Conservation (phyloP, 176 grass and related monocot species). For the Puccinellia tenuiflora region DNA sequence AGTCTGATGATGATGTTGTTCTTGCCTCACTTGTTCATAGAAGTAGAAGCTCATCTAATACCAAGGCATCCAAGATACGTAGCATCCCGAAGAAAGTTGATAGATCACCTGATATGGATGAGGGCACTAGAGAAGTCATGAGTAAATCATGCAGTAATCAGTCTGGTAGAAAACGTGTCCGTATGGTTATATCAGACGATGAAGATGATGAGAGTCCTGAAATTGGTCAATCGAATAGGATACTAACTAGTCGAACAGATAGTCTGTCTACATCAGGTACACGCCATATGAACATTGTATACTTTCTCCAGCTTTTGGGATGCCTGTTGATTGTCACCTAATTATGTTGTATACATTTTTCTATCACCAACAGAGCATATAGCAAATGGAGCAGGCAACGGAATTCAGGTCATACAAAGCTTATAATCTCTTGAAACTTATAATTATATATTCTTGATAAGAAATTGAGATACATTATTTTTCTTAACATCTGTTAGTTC, state of each 20-base stretch:
- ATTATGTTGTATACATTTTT: conserved; percentile 19
- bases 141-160: conserved; percentile 39
- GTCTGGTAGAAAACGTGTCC: conserved; percentile 61
- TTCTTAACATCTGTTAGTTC: conserved; percentile 21
- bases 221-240: conserved; percentile 38
- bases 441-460: conserved; percentile 16
- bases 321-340: conserved; percentile 13
- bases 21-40: conserved; percentile 58
- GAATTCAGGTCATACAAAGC: conserved; percentile 44
- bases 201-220: conserved; percentile 56
- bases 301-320: conserved; percentile 10
- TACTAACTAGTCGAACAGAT: conserved; percentile 30
- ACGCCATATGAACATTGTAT: conserved; percentile 23
- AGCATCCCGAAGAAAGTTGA: conserved; percentile 26
- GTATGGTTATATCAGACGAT: conserved; percentile 88
- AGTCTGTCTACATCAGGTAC: conserved; percentile 41
- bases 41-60: conserved; percentile 41
- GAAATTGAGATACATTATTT: neutral
- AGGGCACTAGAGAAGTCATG: conserved; percentile 24
- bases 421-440: conserved; percentile 4
- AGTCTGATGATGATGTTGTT: conserved; percentile 49
- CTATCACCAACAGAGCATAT: conserved; percentile 37
- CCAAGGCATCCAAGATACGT: conserved; percentile 34
- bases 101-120: conserved; percentile 29
- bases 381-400: conserved; percentile 25